phyloP scores from a whole-genome alignment of 257 asterid species.

The Solanum pennellii region DNA sequence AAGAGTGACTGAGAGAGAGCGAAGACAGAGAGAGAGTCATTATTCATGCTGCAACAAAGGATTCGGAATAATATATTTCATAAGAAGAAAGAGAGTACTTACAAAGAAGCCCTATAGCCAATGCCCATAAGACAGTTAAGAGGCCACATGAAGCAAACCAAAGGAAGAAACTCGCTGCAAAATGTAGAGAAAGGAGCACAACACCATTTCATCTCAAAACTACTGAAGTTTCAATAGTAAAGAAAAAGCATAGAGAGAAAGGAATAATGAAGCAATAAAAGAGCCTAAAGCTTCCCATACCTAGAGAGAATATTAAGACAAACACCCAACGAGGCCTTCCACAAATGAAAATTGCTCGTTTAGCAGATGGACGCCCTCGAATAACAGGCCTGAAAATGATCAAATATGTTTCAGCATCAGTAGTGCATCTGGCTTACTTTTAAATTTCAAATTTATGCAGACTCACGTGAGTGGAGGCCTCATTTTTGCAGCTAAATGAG shows the following conservation, averaged over 20 bases:
- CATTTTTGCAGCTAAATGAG: slow-evolving; percentile 97
- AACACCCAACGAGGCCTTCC: slow-evolving; percentile 94
- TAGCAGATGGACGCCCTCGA: slow-evolving; percentile 93
- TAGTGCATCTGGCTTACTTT: neutral
- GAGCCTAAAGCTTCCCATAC: slow-evolving; percentile 15
- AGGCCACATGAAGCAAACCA: slow-evolving; percentile 86
- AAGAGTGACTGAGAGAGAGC: slow-evolving; percentile 48
- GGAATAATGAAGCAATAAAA: neutral
- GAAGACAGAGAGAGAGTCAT: neutral
- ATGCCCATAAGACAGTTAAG: slow-evolving; percentile 50
- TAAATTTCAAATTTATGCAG: neutral
- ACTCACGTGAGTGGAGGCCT: slow-evolving; percentile 91
- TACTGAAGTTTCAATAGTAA: neutral
- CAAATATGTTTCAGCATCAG: slow-evolving; percentile 5
- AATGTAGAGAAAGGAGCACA: neutral
- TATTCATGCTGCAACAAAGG: neutral
- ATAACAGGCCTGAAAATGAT: slow-evolving; percentile 70
- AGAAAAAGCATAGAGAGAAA: neutral
- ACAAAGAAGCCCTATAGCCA: slow-evolving; percentile 72
- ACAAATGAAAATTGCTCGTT: slow-evolving; percentile 72
- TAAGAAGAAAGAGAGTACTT: slow-evolving; percentile 6
- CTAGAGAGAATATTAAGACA: slow-evolving; percentile 48
- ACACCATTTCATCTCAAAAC: neutral
- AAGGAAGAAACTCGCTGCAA: slow-evolving; percentile 66
- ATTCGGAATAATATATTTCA: neutral